A percentile compares a stretch with the other conserved stretches of the same genome.
phyloP scores from a whole-genome alignment of 2,329 filamentous ascomycete genomes.

The Trichoderma aggressivum region DNA sequence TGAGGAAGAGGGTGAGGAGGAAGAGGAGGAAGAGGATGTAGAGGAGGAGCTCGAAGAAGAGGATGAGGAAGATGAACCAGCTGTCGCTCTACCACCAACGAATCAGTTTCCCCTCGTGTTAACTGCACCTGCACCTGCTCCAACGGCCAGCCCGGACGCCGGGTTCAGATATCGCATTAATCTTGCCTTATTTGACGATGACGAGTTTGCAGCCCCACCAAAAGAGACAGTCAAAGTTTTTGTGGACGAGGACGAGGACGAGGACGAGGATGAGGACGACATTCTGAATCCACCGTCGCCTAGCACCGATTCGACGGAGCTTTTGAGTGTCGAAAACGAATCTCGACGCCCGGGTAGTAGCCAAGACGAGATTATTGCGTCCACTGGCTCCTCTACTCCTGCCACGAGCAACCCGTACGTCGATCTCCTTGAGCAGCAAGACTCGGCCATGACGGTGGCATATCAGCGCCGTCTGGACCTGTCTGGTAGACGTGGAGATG shows the following conservation, averaged over 20 bases:
- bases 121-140: neutral
- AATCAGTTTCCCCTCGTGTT: neutral
- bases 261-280: neutral
- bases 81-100: neutral
- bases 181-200: conserved; percentile 25
- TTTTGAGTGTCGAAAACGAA: neutral
- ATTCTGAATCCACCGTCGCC: conserved; percentile 13
- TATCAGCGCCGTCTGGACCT: conserved; percentile 30
- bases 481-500: conserved; percentile 21
- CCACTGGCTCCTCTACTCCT: conserved; percentile 20
- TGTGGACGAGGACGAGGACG: neutral
- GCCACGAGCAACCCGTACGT: conserved; percentile 30
- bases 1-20: neutral
- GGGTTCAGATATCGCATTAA: conserved; percentile 18
- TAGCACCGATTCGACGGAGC: neutral
- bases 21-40: neutral
- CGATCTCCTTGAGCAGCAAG: conserved; percentile 31
- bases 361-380: neutral
- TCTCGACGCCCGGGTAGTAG: neutral
- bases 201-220: conserved; percentile 19
- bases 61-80: neutral
- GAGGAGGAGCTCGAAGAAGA: neutral
- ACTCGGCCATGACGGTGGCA: conserved; percentile 30
- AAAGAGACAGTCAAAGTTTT: neutral
- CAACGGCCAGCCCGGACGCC: conserved; percentile 15